Conservation (phyloP, 257 asterid species). For the Solanum chiquidenum region DNA sequence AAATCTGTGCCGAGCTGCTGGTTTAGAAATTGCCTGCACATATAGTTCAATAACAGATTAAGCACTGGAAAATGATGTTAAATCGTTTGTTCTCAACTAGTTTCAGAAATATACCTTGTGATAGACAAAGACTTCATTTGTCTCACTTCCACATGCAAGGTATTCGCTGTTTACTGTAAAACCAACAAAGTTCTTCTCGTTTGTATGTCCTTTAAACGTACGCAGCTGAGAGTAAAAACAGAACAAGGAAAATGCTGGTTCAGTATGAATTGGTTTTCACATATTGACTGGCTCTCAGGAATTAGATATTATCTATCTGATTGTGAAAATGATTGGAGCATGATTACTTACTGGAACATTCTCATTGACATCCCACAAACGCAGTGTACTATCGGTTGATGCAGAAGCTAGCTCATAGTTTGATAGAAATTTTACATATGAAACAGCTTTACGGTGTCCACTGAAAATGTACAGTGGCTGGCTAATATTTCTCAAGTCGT, state of each 20-base stretch:
- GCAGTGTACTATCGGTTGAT: slow-evolving; percentile 81
- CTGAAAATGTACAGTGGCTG: slow-evolving; percentile 62
- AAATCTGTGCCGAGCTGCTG: slow-evolving; percentile 71
- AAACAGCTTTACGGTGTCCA: slow-evolving; percentile 82
- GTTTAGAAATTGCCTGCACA: slow-evolving; percentile 62
- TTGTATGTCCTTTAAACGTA: slow-evolving; percentile 63
- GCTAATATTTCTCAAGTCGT: slow-evolving; percentile 62
- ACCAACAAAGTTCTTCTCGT: slow-evolving; percentile 80
- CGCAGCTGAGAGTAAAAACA: slow-evolving; percentile 45
- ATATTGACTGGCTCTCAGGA: background rate
- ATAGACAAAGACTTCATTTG: slow-evolving; percentile 70
- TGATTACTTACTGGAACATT: slow-evolving; percentile 46
- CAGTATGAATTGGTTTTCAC: background rate
- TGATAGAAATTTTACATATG: slow-evolving; percentile 78
- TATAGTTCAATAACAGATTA: background rate
- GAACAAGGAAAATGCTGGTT: background rate
- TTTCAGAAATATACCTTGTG: slow-evolving; percentile 49
- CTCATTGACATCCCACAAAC: slow-evolving; percentile 82
- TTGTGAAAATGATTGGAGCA: background rate
- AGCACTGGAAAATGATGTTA: background rate
- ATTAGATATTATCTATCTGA: background rate
- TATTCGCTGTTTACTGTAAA: slow-evolving; percentile 60
- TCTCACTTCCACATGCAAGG: slow-evolving; percentile 89
- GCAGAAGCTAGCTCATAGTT: slow-evolving; percentile 79
- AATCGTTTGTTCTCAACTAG: background rate